Conservation (phyloP, 2,329 filamentous ascomycete species). For the Setomelanomma holmii region DNA sequence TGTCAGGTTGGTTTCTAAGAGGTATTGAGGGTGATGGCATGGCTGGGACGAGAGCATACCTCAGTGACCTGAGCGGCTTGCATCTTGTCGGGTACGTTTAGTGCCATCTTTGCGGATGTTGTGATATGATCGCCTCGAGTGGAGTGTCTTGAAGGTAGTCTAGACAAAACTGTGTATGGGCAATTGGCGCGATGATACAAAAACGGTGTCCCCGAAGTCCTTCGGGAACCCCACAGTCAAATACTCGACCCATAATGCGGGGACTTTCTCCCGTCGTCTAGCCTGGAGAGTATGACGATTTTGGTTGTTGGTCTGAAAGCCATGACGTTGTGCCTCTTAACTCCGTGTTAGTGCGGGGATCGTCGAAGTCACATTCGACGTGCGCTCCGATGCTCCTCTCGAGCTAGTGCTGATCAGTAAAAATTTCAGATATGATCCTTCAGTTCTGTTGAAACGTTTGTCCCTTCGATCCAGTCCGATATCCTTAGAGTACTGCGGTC, state of each 20-base stretch:
- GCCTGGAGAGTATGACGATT: background rate
- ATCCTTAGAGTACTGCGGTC: background rate
- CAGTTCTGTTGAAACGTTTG: too few species aligned
- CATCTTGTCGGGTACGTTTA: too few species aligned
- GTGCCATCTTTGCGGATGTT: constrained; percentile 41
- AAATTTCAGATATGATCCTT: too few species aligned
- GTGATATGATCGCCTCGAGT: too few species aligned
- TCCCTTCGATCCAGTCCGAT: background rate
- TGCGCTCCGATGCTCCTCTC: background rate
- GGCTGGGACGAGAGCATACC: constrained; percentile 31
- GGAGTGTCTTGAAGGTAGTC: too few species aligned
- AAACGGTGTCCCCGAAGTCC: too few species aligned
- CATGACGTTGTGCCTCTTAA: constrained; percentile 1
- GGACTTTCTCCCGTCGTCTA: background rate
- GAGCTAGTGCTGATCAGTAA: too few species aligned
- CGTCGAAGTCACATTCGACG: background rate
- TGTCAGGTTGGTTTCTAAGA: too few species aligned
- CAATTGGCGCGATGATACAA: too few species aligned
- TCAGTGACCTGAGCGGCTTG: constrained; percentile 57
- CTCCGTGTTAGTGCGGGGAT: constrained; percentile 2
- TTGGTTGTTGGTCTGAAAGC: background rate
- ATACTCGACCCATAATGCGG: background rate
- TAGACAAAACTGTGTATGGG: too few species aligned
- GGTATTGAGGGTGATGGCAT: too few species aligned
- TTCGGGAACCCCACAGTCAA: background rate